Conservation (phyloP, 805 yeast species). For the Cyberlindnera maritima region DNA sequence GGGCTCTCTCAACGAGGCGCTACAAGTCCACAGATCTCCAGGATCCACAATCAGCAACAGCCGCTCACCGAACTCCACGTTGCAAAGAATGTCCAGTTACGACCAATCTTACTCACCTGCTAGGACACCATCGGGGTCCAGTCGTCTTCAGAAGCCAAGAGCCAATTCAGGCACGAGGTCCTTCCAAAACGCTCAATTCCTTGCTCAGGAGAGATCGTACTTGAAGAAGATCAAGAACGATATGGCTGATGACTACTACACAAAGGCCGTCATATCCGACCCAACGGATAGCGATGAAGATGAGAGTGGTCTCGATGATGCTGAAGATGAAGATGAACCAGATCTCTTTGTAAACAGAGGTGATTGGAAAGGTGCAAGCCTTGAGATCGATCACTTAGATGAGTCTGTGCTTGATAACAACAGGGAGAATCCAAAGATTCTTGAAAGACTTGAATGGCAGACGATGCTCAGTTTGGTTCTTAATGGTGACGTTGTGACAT, state of each 20-base stretch:
- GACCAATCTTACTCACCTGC: conserved; percentile 25
- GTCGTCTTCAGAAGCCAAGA: conserved; percentile 20
- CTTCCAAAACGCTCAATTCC: conserved; percentile 29
- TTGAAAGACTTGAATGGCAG: conserved; percentile 94
- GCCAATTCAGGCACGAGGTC: conserved; percentile 23
- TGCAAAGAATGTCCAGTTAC: conserved; percentile 21
- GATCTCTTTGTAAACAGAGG: conserved; percentile 12
- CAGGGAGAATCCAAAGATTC: conserved; percentile 37
- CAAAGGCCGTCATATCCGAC: conserved; percentile 57
- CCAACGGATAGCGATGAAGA: conserved; percentile 35
- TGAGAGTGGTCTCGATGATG: conserved; percentile 23
- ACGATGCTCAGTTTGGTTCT: conserved; percentile 85
- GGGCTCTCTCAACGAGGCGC: conserved; percentile 8
- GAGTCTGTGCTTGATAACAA: conserved; percentile 19
- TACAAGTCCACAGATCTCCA: conserved; percentile 22
- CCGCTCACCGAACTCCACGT: conserved; percentile 19
- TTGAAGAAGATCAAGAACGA: conserved; percentile 60
- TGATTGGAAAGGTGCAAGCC: conserved; percentile 37
- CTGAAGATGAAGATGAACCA: conserved; percentile 26
- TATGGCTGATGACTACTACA: conserved; percentile 66
- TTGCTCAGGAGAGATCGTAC: conserved; percentile 63
- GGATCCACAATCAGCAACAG: conserved; percentile 13
- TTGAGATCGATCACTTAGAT: conserved; percentile 44
- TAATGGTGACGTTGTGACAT: conserved; percentile 90
- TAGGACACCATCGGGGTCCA: conserved; percentile 25